Evolutionary conservation across 2,329 filamentous ascomycete species (phyloP), one percentile per base, ranked within the genome.

Genomic region (Hirsutella minnesotensis): DNA sequence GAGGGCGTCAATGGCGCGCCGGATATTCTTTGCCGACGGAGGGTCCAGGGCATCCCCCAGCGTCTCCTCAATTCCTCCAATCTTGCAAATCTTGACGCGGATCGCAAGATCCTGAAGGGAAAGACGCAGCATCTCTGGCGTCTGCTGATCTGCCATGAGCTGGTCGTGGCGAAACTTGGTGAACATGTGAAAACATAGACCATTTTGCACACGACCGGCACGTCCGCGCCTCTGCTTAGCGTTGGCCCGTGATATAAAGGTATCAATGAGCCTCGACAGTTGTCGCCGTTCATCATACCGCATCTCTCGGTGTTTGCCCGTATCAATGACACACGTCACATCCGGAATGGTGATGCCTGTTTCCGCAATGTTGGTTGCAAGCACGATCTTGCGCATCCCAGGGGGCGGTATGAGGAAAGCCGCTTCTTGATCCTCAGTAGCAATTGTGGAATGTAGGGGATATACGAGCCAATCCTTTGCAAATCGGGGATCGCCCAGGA

Each of bases 271-370:
- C 19, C 86, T 77, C 1, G 90, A 96, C 29, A 98, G 71, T 56
- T 98, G 92, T 44, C 88, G 76, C 43, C 86, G 79, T 65, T 98
- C 92, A 56, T 98, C 90, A 53, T 94, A 96, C 22, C 90, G 74
- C 90, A 95, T 95, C 62, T 95, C 90, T 51, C 94, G 88, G 62
- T 96, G 90, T 62, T 95, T 96, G 44, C 92, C 92, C 1, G 88
- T 89, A 60, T 98, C 92, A 45, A 98, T 84, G 38, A 98, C 92
- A 53, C 89, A 95, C 1, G 92, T 96, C 24, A 98, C 86, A 58
- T 98, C 92, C 1, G 92, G 92, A 50, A 98, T 98, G 0, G 92
- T 98, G 56, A 98, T 95, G 67, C 92, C 92, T 1, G 92, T 98
- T 61, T 98, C 92, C 4, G 92, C 92, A 59, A 98, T 98, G 57